Evolutionary conservation across 2,329 filamentous ascomycete genomes (phyloP).

Genomic region (Fusarium compactum): DNA sequence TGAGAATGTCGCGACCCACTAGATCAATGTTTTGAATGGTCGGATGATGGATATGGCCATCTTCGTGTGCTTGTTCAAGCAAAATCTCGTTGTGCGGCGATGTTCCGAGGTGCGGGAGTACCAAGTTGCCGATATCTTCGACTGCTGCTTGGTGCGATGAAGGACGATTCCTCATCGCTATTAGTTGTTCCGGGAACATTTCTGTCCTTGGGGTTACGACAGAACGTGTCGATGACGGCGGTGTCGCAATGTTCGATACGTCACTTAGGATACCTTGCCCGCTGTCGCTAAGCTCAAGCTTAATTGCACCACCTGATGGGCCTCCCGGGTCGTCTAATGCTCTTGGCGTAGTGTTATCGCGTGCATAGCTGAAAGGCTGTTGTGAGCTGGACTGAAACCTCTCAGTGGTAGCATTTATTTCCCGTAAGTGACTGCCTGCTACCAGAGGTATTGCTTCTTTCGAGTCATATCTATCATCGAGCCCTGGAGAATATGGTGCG

Average conservation of each 20-base stretch:
- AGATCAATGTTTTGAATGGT: slow-evolving; percentile 2
- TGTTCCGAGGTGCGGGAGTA: slow-evolving; percentile 50
- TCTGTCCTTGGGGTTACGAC: slow-evolving; percentile 28
- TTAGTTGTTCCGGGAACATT: slow-evolving; percentile 24
- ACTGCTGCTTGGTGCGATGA: slow-evolving; percentile 49
- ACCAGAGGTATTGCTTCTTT: not conserved
- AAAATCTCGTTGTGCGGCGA: slow-evolving; percentile 23
- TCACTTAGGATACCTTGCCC: slow-evolving; percentile 32
- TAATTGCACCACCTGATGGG: not conserved
- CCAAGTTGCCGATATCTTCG: slow-evolving; percentile 55
- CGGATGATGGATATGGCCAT: slow-evolving; percentile 6
- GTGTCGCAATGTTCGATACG: slow-evolving; percentile 43
- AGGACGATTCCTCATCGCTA: slow-evolving; percentile 22
- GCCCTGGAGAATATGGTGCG: slow-evolving; percentile 53
- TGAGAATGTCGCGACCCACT: slow-evolving; percentile 70
- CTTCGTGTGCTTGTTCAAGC: slow-evolving; percentile 11
- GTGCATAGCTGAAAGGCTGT: slow-evolving; percentile 3
- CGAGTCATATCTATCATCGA: not conserved
- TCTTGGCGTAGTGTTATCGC: not conserved
- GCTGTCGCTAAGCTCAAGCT: slow-evolving; percentile 8
- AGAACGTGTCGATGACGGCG: slow-evolving; percentile 40
- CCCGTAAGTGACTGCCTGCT: not conserved
- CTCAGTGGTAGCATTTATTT: not conserved
- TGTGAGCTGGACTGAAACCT: slow-evolving; percentile 3
- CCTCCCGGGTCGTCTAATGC: not conserved